These are phyloP conservation scores for Nicotiana rustica DNA, from an alignment of 305 asterid species.

Conservation along the genomic window DNA sequence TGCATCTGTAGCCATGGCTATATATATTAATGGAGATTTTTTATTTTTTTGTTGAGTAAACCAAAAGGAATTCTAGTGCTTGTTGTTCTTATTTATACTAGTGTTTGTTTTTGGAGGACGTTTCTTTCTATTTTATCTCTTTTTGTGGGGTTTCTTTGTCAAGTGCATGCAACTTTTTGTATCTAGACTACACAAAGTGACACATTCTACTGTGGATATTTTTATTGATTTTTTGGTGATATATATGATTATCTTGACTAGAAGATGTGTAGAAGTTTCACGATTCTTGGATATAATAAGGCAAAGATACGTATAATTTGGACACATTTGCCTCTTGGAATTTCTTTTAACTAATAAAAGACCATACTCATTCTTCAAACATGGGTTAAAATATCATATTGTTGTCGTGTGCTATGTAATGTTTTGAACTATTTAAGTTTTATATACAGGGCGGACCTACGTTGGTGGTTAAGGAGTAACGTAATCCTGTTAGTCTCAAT, in stretches of 20 bases:
- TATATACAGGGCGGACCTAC: too few species aligned
- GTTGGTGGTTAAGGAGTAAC: too few species aligned
- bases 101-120: neutral
- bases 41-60: neutral
- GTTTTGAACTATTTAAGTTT: too few species aligned
- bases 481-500: too few species aligned
- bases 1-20: slow-evolving; percentile 42
- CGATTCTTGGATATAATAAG: neutral
- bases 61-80: neutral
- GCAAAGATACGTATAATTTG: slow-evolving; percentile 24
- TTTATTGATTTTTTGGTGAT: neutral
- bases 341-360: slow-evolving; percentile 12
- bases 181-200: neutral
- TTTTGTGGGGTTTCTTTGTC: slow-evolving; percentile 19
- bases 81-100: slow-evolving; percentile 17
- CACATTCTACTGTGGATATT: neutral
- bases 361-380: neutral
- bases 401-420: too few species aligned
- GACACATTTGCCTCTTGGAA: neutral
- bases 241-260: neutral
- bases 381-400: neutral
- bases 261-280: slow-evolving; percentile 28
- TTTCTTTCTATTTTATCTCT: neutral
- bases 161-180: slow-evolving; percentile 25
- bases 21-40: slow-evolving; percentile 1